Evolutionary conservation across 2,329 filamentous ascomycete genomes (phyloP).

Genomic region (Daldinia eschscholtzii): DNA sequence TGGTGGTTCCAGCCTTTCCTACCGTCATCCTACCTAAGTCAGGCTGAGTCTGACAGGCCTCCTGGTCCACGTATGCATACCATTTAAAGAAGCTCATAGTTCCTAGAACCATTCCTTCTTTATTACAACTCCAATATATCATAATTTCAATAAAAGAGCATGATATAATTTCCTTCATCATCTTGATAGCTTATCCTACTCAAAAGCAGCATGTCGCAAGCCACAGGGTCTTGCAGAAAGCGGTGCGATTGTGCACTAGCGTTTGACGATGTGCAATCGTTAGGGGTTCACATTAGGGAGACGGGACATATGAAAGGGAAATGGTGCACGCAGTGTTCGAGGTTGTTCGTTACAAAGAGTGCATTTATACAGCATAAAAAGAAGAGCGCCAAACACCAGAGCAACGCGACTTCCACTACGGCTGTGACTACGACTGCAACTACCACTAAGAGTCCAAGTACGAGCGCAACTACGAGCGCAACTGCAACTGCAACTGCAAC

Average conservation of each 20-base stretch:
- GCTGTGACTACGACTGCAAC: not conserved
- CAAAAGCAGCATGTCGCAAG: constrained; percentile 20
- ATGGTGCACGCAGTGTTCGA: constrained; percentile 30
- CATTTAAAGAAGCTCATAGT: constrained; percentile 6
- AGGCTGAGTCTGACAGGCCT: constrained; percentile 29
- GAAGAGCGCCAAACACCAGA: constrained; percentile 27
- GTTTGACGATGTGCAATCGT: constrained; percentile 16
- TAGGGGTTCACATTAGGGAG: constrained; percentile 27
- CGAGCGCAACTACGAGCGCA: not conserved
- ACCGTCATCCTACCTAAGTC: constrained; percentile 12
- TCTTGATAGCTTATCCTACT: not conserved
- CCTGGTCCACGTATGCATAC: constrained; percentile 8
- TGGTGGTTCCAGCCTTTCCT: not conserved
- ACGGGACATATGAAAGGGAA: constrained; percentile 35
- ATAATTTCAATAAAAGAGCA: not conserved
- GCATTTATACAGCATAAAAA: constrained; percentile 24
- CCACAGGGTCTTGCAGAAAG: not conserved
- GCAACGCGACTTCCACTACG: not conserved
- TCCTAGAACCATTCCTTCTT: not conserved
- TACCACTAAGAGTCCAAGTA: not conserved
- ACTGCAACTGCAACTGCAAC: not conserved
- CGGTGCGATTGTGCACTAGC: constrained; percentile 32
- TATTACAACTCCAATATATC: not conserved
- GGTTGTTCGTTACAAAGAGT: constrained; percentile 11
- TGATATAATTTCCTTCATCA: not conserved